Evolutionary conservation across 1,284 basidiomycete species (phyloP), one percentile per base, ranked within the genome.

Genomic region (Porogramme epimiltina): DNA sequence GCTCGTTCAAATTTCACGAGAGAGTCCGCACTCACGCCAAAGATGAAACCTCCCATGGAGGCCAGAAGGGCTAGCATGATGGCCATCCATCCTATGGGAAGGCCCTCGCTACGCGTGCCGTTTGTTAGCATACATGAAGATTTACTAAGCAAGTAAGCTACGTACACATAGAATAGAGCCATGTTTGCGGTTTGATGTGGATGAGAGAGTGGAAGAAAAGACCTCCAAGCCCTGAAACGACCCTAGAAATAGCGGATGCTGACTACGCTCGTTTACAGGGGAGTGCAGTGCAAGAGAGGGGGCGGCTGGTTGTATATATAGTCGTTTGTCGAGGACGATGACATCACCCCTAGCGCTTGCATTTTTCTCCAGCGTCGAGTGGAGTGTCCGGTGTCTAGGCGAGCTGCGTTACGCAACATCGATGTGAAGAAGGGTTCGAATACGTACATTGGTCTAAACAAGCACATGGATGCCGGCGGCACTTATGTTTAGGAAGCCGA

Each of bases 1-100:
- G 45, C 49, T 42, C 22, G 44, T 18, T 34, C 42, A 55, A 45
- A 26, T 28, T 40, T 40, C 34, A 9, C 11, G n/a, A 15, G 18
- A 13, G 16, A 15, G 3, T 4, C 13, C 33, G 9, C 4, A 63
- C 70, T 49, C 64, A 71, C 70, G 54, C 84, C 85, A 60, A 89
- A 87, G 59, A 90, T 86, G 70, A 89, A 89, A 46, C 88, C 89
- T 55, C 89, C 89, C 80, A 91, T 89, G 47, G 82, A 85, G 38
- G 88, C 86, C 25, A 92, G 69, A 41, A 85, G 62, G 53, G 87
- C 87, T 52, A 90, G 73, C 70, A 82, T 75, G 65, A 90, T 79
- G 52, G 87, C 78, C 47, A 82, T 75, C 63, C 71, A 74, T 55
- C 84, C 83, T 49, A 85, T 80, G 60, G 82, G 84, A 48, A 73